phyloP scores from a whole-genome alignment of 2,329 filamentous ascomycete species.

The Teratosphaeria epicoccoides region DNA sequence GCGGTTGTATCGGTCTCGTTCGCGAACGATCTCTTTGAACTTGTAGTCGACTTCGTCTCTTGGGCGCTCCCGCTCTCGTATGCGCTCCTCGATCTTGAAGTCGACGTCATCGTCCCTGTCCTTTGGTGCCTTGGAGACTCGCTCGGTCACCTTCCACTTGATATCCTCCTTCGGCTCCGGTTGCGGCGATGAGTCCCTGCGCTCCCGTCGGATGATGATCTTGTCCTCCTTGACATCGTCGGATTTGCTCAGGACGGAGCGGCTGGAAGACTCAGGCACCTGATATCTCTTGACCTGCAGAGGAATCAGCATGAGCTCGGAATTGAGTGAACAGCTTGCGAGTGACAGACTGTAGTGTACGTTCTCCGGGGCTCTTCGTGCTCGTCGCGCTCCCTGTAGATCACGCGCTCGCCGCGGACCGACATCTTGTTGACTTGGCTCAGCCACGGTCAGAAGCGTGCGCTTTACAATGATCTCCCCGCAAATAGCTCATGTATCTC shows the following conservation, averaged over 20 bases:
- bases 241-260: constrained; percentile 21
- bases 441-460: no score
- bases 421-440: constrained; percentile 25
- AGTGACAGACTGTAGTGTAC: constrained; percentile 28
- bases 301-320: no score
- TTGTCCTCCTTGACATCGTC: constrained; percentile 34
- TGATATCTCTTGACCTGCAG: constrained; percentile 47
- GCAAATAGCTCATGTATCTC: no score
- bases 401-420: constrained; percentile 24
- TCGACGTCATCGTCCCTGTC: constrained; percentile 13
- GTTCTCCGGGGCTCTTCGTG: constrained; percentile 31
- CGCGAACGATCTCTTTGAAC: constrained; percentile 31
- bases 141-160: constrained; percentile 1
- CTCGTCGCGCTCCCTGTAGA: constrained; percentile 36
- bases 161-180: constrained; percentile 2
- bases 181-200: constrained; percentile 9
- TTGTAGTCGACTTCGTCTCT: constrained; percentile 22
- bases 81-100: constrained; percentile 16
- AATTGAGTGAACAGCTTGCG: no score
- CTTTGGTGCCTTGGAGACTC: constrained; percentile 1
- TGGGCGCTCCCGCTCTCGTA: constrained; percentile 10
- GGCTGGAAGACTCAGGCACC: constrained; percentile 35
- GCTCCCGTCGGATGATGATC: constrained; percentile 37
- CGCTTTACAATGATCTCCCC: no score
- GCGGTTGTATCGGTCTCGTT: constrained; percentile 18